phyloP scores from a whole-genome alignment of 2,329 filamentous ascomycete species.

The Xylaria multiplex region DNA sequence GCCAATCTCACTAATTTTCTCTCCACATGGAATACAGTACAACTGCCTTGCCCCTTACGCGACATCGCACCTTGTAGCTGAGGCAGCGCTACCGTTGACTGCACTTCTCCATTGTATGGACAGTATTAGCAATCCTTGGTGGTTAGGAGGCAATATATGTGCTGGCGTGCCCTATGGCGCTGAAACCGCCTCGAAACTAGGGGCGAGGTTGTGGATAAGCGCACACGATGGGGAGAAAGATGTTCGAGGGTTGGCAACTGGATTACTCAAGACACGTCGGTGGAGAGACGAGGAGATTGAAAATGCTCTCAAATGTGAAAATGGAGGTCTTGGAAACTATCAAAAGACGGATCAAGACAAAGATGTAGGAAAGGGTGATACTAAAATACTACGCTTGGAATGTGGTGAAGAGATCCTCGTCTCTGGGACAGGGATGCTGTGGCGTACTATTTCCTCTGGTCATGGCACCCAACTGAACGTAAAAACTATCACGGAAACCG shows the following conservation, averaged over 20 bases:
- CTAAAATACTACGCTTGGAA: conserved; percentile 55
- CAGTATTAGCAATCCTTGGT: conserved; percentile 67
- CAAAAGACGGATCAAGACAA: conserved; percentile 29
- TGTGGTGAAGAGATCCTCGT: conserved; percentile 57
- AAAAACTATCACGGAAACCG: neutral
- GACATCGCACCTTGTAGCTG: conserved; percentile 63
- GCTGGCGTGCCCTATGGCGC: conserved; percentile 66
- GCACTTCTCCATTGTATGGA: conserved; percentile 73
- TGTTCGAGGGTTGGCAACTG: conserved; percentile 62
- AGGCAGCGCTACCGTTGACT: conserved; percentile 69
- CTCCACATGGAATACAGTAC: conserved; percentile 70
- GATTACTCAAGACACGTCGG: conserved; percentile 58
- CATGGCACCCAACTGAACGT: conserved; percentile 5
- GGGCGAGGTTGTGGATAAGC: conserved; percentile 68
- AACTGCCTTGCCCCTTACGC: conserved; percentile 64
- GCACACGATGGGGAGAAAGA: conserved; percentile 71
- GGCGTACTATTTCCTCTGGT: conserved; percentile 30
- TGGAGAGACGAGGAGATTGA: conserved; percentile 59
- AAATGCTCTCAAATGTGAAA: conserved; percentile 40
- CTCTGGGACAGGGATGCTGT: conserved; percentile 53
- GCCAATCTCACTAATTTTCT: conserved; percentile 70
- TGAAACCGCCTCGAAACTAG: conserved; percentile 64
- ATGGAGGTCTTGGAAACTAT: conserved; percentile 11
- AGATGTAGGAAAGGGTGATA: conserved; percentile 42
- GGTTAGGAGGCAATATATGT: conserved; percentile 68